phyloP scores from a whole-genome alignment of 495 filamentous ascomycete genomes.

The Acidomyces sp. region DNA sequence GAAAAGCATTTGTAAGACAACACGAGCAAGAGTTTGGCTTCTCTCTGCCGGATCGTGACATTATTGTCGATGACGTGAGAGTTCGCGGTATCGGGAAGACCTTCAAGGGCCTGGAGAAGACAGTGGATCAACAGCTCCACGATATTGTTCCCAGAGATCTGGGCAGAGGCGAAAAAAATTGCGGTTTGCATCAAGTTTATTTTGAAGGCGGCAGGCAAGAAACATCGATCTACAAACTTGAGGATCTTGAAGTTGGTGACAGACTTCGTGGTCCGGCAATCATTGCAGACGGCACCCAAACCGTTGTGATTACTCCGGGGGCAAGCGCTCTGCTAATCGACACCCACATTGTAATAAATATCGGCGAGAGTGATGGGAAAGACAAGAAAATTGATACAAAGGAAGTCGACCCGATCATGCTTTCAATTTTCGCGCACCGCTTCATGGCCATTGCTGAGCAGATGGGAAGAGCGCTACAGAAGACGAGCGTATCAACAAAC shows the following conservation, averaged over 20 bases:
- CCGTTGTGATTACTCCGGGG: slow-evolving; percentile 78
- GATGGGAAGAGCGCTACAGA: slow-evolving; percentile 91
- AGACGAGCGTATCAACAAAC: slow-evolving; percentile 94
- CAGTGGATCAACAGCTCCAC: slow-evolving; percentile 65
- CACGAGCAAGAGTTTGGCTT: slow-evolving; percentile 95
- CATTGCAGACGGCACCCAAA: slow-evolving; percentile 89
- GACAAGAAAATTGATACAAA: slow-evolving; percentile 37
- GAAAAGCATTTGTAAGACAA: slow-evolving; percentile 67
- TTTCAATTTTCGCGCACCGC: slow-evolving; percentile 88
- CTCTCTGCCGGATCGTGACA: slow-evolving; percentile 73
- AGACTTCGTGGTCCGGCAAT: slow-evolving; percentile 76
- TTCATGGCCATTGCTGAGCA: slow-evolving; percentile 99
- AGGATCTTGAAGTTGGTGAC: slow-evolving; percentile 63
- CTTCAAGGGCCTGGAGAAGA: slow-evolving; percentile 62
- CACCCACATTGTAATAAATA: slow-evolving; percentile 61
- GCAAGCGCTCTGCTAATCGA: slow-evolving; percentile 60
- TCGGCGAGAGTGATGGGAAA: slow-evolving; percentile 44
- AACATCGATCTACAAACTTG: slow-evolving; percentile 75
- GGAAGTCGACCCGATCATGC: slow-evolving; percentile 70
- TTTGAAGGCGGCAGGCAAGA: slow-evolving; percentile 63
- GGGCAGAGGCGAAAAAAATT: slow-evolving; percentile 39
- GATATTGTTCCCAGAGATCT: slow-evolving; percentile 43
- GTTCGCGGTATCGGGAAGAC: slow-evolving; percentile 81
- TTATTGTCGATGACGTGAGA: slow-evolving; percentile 85
- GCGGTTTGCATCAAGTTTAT: slow-evolving; percentile 47